phyloP scores from a whole-genome alignment of 1,284 basidiomycete species.

The Heterobasidion parviporum region DNA sequence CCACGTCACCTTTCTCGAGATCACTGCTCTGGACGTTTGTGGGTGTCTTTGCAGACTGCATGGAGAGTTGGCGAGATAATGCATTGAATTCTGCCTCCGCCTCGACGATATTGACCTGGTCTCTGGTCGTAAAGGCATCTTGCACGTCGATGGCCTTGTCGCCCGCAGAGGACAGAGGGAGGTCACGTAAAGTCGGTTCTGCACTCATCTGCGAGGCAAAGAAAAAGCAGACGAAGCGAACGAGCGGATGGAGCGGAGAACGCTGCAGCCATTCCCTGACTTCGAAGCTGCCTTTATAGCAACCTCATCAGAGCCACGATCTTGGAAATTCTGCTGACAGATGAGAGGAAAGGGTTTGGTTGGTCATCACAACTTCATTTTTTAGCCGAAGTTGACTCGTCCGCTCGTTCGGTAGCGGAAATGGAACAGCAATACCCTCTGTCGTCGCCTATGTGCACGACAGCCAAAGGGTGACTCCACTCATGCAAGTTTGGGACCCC shows the following conservation, averaged over 20 bases:
- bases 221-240: neutral
- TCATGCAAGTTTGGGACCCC: no score
- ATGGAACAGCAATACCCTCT: no score
- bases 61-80: conserved; percentile 32
- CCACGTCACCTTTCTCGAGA: conserved; percentile 28
- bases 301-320: no score
- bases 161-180: neutral
- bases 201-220: neutral
- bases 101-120: conserved; percentile 32
- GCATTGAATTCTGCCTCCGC: conserved; percentile 49
- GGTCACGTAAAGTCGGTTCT: neutral
- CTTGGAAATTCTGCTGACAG: no score
- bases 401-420: no score
- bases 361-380: no score
- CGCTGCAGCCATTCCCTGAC: no score
- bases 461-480: no score
- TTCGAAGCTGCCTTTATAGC: no score
- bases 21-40: conserved; percentile 1
- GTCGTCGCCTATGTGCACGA: no score
- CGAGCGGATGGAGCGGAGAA: neutral
- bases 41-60: conserved; percentile 14
- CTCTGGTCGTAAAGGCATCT: neutral
- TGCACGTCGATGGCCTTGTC: neutral
- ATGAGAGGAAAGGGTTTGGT: no score
- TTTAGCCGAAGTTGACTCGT: no score